Base-by-base conservation (phyloP, 345 rosid genomes). In the Cardamine chenopodiifolia region DNA sequence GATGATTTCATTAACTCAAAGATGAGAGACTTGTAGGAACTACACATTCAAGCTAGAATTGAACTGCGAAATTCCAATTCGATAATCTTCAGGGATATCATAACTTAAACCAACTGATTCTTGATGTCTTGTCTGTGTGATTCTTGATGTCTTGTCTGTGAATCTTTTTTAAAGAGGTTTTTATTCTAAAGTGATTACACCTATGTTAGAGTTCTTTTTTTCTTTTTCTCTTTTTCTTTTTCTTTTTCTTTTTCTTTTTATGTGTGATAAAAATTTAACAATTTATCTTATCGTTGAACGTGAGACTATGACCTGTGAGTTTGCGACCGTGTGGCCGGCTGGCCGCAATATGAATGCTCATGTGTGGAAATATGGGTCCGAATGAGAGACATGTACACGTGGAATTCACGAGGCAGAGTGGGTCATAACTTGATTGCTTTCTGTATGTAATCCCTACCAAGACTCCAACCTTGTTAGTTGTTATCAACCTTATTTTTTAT, bases 311-410 rank as follows among this genome's bases (percentile, higher is more conserved):
- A 53, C 32, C 31, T 53, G 32, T 23, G 57, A 53, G 57, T 13
- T 7, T 23, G 50, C 31, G 50, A 62, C 50, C 50, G 66, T 62
- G 66, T 62, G 65, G 11, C 62, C 25, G 42, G 42, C 62, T 39
- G 47, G 47, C 7, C n/a, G 45, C 10, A 10, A n/a, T 0, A 1
- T 58, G 28, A 58, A 23, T 20, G 45, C 66, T 39, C 50, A 23
- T 40, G 20, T 8, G 68, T 63, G 25, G 22, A n/a, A 44, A 26
- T 63, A 11, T 50, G 47, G 59, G 47, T 20, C 71, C 59, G 2
- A 7, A 0, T 32, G 14, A 32, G 31, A 32, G 58, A 34, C 71
- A 66, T 47, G 71, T 50, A 32, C 57, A 48, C 3, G 70, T 31
- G 47, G 22, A 50, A 50, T 14, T 13, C 14, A 48, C 32, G 45